Base-by-base conservation (phyloP, 2,329 filamentous ascomycete species). In the Alternaria atra region DNA sequence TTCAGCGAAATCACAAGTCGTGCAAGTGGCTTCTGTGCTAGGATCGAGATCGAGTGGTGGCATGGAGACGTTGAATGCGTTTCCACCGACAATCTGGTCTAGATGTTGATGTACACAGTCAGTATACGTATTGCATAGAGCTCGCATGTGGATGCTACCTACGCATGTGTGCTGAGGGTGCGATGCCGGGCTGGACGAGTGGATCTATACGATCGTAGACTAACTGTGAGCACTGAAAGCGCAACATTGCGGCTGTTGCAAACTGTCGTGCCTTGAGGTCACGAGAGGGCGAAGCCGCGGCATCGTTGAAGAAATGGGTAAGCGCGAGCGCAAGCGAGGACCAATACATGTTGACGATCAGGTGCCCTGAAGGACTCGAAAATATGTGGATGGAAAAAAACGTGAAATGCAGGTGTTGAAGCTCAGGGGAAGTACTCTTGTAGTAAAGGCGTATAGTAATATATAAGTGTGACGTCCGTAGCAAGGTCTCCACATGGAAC, bases 11-110 rank as follows among this genome's bases (percentile, higher is more conserved):
- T 71, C 68, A 52, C 71, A 73, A 4, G 65, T 71, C 5, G 71
- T 73, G 59, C 71, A 73, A 3, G 65, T 61, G 13, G 71, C 58
- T 27, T 61, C 42, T 4, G 47, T 51, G 6, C 66, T 55, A 10
- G 69, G 70, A 30, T 73, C 71, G 25, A 64, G 66, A 2, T 65
- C 58, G 3, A 68, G 35, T 4, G 61, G 27, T n/a, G 60, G 59
- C 69, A 73, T 73, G 20, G 52, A 63, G 1, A 55, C 61, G 39
- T 73, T 73, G 65, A 75, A 75, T n/a, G 64, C 61, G 57, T 73
- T 72, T 15, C 72, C 72, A 15, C 72, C 72, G 13, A 73, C 71
- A 29, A 75, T 73, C 55, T 73, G 68, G 44, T 72, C 46, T 50
- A 13, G 6, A n/a, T 6, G 2, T 25, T n/a, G 30, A 25, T 35